These are phyloP conservation scores for Glebionis coronaria DNA, from an alignment of 129 eudicot species.

Conservation along the genomic window DNA sequence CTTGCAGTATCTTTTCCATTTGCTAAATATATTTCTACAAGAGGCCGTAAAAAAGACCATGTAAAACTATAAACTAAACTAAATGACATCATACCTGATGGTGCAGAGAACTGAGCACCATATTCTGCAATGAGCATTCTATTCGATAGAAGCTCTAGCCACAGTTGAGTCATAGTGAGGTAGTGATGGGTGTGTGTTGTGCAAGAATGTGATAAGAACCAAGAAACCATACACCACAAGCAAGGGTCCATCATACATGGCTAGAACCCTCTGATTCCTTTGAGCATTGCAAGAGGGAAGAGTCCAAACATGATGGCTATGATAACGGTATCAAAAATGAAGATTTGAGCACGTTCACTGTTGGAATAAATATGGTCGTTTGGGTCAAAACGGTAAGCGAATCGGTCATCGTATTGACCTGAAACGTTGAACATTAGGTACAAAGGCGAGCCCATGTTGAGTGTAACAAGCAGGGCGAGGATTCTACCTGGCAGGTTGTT, in stretches of 20 bases:
- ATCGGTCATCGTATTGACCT: slow-evolving; percentile 49
- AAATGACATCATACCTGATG: too few species aligned
- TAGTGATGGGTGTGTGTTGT: slow-evolving; percentile 59
- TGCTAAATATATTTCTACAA: too few species aligned
- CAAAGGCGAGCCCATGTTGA: slow-evolving; percentile 71
- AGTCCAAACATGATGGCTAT: slow-evolving; percentile 34
- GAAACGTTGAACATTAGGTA: too few species aligned
- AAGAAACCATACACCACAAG: slow-evolving; percentile 53
- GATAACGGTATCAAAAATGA: slow-evolving; percentile 49
- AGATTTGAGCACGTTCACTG: slow-evolving; percentile 58
- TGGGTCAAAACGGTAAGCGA: slow-evolving; percentile 65
- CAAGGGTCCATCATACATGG: slow-evolving; percentile 50
- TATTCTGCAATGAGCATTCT: too few species aligned
- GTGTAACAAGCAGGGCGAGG: slow-evolving; percentile 40
- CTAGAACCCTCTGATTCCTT: slow-evolving; percentile 49
- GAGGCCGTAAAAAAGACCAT: too few species aligned
- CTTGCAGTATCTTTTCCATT: too few species aligned
- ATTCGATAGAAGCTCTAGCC: too few species aligned
- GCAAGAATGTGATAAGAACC: slow-evolving; percentile 54
- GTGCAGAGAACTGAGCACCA: too few species aligned
- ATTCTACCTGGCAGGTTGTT: slow-evolving; percentile 61
- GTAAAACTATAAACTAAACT: too few species aligned
- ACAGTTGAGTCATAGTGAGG: slow-evolving; percentile 64
- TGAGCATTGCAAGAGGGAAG: slow-evolving; percentile 31
- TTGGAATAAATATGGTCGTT: too few species aligned